These are phyloP conservation scores for Musa balbisiana DNA, from an alignment of 202 grass and related monocot genomes.

Conservation along the genomic window DNA sequence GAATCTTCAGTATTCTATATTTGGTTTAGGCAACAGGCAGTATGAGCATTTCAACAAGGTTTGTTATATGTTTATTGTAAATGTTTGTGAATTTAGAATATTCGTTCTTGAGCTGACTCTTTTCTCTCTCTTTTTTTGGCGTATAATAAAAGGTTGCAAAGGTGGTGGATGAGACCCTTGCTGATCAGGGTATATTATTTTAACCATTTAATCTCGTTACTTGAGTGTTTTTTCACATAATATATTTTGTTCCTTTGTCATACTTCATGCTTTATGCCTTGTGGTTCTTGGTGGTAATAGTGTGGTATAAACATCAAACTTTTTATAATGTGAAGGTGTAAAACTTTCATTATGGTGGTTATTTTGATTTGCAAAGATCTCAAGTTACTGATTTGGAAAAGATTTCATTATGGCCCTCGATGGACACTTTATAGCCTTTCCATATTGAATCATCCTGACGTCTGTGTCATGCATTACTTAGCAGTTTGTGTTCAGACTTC, in stretches of 20 bases:
- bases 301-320: not conserved
- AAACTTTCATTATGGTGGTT: not conserved
- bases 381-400: conserved; percentile 6
- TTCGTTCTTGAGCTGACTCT: conserved; percentile 1
- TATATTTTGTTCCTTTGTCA: not conserved
- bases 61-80: conserved; percentile 11
- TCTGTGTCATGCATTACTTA: too few species aligned
- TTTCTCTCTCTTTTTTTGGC: not conserved
- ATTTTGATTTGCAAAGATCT: not conserved
- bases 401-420: conserved; percentile 8
- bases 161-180: conserved; percentile 63
- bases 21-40: conserved; percentile 86
- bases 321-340: too few species aligned
- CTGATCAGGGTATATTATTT: conserved; percentile 58
- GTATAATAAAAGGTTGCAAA: conserved; percentile 51
- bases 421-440: not conserved
- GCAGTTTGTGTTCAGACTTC: too few species aligned
- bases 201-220: not conserved
- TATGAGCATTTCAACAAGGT: conserved; percentile 99
- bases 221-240: not conserved
- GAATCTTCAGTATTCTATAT: conserved; percentile 65
- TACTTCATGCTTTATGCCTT: not conserved
- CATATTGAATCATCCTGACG: too few species aligned
- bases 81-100: not conserved
- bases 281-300: not conserved